Base-by-base conservation (phyloP, 1,139 yeast species). In the Diutina scorzettiae region DNA sequence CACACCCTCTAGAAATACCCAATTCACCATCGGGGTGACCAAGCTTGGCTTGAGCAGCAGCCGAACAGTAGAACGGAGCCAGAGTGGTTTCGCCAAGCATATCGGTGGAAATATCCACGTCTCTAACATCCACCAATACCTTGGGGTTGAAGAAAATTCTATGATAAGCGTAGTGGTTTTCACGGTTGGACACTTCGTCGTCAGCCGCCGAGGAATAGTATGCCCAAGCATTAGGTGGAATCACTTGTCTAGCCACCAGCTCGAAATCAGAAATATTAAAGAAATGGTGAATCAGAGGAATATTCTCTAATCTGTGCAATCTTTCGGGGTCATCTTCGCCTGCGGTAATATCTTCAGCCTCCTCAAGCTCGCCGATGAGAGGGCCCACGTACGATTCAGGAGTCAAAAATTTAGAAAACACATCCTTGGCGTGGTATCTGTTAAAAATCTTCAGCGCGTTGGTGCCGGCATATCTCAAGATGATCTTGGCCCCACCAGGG, bases 21-120 rank as follows among this genome's bases (percentile, higher is more conserved):
- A 73, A 71, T 57, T 84, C 95, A 44, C 95, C 95, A 36, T 77
- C 81, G 0, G 72, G 71, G 54, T 84, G 87, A 2, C 94, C 95
- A 51, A 84, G 66, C 52, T 74, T 76, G 21, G 89, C 91, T 51
- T 81, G 67, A 0, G 95, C 95, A 3, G 94, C 82, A 0, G 95
- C 95, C 28, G 81, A 66, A 31, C 79, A 74, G 54, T 82, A 85
- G 52, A 84, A 76, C 9, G 95, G 95, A 16, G 60, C 63, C 24
- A 64, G 62, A 1, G 74, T 64, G 34, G 63, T 55, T 29, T 61
- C 50, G 12, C 82, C 82, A 21, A 75, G 57, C 59, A 78, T 62
- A 4, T 64, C 59, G 4, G 85, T 76, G 4, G 72, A 21, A 14
- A 34, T 34, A 17, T 47, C 49, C 23, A 47, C 46, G 30, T 37